A percentile compares a stretch with the other conserved stretches of the same genome.
Conservation (phyloP, 306 rosid genomes). For the Cicer cuneatum region DNA sequence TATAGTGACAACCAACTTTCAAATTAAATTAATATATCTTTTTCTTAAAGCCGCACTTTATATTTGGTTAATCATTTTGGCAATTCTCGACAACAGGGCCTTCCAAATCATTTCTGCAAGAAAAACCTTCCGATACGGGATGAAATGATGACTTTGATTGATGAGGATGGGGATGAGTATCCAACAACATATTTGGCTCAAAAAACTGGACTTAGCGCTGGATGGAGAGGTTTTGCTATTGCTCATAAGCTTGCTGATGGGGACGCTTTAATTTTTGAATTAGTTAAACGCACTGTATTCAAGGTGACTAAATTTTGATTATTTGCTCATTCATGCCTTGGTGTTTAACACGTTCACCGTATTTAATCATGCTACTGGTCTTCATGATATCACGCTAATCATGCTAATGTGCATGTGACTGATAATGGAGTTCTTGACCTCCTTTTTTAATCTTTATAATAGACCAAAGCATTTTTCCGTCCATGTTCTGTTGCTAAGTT, state of each 20-base stretch:
- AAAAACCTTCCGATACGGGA: conserved; percentile 56
- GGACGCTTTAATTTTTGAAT: conserved; percentile 77
- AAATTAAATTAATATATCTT: neutral
- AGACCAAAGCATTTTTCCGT: conserved; percentile 17
- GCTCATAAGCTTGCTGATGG: conserved; percentile 83
- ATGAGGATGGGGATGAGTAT: conserved; percentile 65
- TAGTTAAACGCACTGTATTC: conserved; percentile 60
- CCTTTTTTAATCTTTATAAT: neutral
- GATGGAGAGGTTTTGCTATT: conserved; percentile 83
- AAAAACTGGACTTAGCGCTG: conserved; percentile 74
- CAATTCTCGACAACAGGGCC: conserved; percentile 60
- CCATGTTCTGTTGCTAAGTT: conserved; percentile 18
- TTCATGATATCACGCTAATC: neutral
- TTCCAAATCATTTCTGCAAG: conserved; percentile 63
- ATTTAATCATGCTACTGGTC: conserved; percentile 11
- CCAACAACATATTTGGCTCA: conserved; percentile 59
- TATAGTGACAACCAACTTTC: neutral
- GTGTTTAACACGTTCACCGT: conserved; percentile 19
- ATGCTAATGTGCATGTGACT: conserved; percentile 17
- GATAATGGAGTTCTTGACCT: conserved; percentile 1
- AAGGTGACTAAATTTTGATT: conserved; percentile 62
- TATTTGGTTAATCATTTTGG: conserved; percentile 23
- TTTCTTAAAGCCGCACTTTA: neutral
- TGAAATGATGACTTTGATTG: conserved; percentile 57
- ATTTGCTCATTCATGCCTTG: conserved; percentile 23